Base-by-base conservation (phyloP, 441 rosid genomes). In the Capsella rubella region DNA sequence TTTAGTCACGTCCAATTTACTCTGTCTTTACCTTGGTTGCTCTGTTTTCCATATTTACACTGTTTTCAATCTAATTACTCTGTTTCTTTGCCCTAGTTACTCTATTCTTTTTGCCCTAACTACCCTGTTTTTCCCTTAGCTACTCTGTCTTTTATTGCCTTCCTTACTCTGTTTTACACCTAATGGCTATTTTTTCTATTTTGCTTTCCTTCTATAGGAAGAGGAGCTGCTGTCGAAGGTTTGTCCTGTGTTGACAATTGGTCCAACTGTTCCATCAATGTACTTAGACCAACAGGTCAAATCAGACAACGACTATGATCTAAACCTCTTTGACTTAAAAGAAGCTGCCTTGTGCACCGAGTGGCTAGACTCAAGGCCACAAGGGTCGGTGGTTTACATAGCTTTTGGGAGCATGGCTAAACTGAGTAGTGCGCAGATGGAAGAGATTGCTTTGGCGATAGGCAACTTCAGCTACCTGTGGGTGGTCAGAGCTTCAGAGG, bases 201-300 rank as follows among this genome's bases (percentile, higher is more conserved):
- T 25, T 75, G 32, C n/a, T 50, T 50, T 65, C 16, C n/a, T 16
- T 51, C 15, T 34, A 49, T 11, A 87, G 91, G 84, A 54, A 15
- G 60, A 49, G 73, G 78, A 67, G 16, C 83, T 77, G 87, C 64
- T 87, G 73, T 72, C 84, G 1, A 75, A 79, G 40, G 58, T 16
- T 6, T 85, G 87, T 83, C 63, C 53, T 0, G 1, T 86, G 10
- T 21, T 61, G 75, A 82, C 90, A 0, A 29, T 87, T 9, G 88
- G 92, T 6, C 88, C 90, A 21, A 85, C 86, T 0, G 45, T 83
- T 18, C 89, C 90, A 34, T 88, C 96, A 3, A 60, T 54, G 62
- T 87, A 70, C 73, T 73, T 88, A 50, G 90, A 89, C 78, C 78
- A 78, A 28, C 67, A 82, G 21, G 50, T 87, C 27, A 64, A 84